These are phyloP conservation scores for Aegilops sharonensis DNA, from an alignment of 176 grass and related monocot genomes.

Conservation along the genomic window DNA sequence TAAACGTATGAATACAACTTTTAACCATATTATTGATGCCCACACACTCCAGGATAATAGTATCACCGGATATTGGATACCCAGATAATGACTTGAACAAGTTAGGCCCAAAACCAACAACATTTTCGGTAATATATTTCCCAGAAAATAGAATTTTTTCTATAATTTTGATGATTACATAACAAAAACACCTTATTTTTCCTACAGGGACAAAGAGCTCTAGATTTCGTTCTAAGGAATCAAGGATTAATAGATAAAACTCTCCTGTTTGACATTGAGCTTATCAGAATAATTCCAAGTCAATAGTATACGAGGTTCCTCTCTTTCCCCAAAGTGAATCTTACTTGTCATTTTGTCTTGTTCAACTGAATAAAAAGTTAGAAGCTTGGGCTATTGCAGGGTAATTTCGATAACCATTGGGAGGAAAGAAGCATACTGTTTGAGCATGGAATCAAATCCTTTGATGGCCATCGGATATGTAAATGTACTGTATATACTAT, in stretches of 20 bases:
- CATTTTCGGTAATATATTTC: constrained; percentile 64
- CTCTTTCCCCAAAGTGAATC: too few species aligned
- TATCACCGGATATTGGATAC: constrained; percentile 88
- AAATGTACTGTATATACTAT: too few species aligned
- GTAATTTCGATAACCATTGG: too few species aligned
- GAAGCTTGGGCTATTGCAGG: too few species aligned
- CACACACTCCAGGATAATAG: constrained; percentile 66
- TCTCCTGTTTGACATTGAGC: constrained; percentile 94
- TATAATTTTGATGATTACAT: background rate
- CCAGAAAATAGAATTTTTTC: background rate
- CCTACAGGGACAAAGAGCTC: constrained; percentile 84
- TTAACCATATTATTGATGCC: background rate
- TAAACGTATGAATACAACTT: background rate
- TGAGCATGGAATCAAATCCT: too few species aligned
- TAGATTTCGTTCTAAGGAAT: constrained; percentile 92
- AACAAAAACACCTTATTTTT: constrained; percentile 26
- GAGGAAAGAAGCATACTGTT: too few species aligned
- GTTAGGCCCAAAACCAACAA: constrained; percentile 79
- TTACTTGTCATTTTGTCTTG: too few species aligned
- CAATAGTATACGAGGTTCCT: constrained; percentile 25
- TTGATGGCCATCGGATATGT: too few species aligned
- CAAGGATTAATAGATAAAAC: constrained; percentile 98
- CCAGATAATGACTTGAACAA: constrained; percentile 80
- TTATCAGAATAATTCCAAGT: constrained; percentile 73
- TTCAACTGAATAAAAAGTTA: too few species aligned